Evolutionary conservation across 306 rosid species (phyloP).

Genomic region (Adenanthera pavonina): DNA sequence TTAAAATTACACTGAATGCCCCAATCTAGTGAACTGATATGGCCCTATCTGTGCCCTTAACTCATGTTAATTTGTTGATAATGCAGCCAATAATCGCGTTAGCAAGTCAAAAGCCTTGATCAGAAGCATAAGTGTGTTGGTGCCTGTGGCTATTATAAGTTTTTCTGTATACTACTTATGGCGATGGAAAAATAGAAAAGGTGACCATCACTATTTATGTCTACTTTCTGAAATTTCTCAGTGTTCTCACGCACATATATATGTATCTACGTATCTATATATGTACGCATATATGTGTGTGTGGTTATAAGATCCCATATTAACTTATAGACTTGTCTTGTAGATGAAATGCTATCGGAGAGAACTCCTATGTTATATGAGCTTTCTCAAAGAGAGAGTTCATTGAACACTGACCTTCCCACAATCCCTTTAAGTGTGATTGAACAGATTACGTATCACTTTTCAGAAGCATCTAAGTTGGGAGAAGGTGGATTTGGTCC

Average conservation of each 20-base stretch:
- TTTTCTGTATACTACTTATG: background rate
- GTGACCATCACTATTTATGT: background rate
- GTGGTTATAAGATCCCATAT: no score
- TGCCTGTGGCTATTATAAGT: background rate
- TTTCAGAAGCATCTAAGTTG: constrained; percentile 38
- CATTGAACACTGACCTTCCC: background rate
- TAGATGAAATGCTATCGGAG: background rate
- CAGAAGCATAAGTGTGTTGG: background rate
- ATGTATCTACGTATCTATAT: no score
- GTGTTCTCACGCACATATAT: no score
- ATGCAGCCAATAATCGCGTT: background rate
- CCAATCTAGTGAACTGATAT: no score
- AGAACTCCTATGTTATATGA: background rate
- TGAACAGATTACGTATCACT: constrained; percentile 7
- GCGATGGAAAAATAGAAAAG: background rate
- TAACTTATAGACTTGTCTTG: no score
- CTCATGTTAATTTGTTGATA: background rate
- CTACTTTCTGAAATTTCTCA: no score
- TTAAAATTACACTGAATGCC: no score
- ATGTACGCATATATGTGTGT: no score
- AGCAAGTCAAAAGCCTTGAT: no score
- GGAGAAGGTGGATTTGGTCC: no score
- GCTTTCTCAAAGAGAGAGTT: background rate
- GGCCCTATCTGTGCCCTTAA: background rate
- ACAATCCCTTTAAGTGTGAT: background rate